These are phyloP conservation scores for Coniophora puteana DNA, from an alignment of 1,284 basidiomycete genomes.

Conservation along the genomic window DNA sequence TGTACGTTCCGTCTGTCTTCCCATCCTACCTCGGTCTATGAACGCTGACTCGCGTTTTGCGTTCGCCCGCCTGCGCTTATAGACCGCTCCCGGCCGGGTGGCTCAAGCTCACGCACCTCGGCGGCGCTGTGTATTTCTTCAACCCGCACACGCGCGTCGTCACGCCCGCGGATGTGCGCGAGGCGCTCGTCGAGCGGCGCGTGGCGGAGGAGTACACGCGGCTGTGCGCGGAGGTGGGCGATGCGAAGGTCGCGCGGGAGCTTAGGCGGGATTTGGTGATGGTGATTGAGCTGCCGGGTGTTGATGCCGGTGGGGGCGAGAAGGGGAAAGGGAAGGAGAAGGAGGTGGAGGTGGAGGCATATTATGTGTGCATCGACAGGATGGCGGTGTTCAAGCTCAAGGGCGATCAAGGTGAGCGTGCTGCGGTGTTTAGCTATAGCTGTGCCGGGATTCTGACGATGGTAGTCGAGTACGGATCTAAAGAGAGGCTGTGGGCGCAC, in stretches of 20 bases:
- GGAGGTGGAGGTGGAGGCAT: neutral
- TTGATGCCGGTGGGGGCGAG: neutral
- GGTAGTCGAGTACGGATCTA: conserved; percentile 1
- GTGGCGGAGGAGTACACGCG: neutral
- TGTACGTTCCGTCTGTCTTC: no score
- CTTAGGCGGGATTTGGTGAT: neutral
- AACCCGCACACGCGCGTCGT: neutral
- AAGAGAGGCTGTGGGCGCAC: conserved; percentile 16
- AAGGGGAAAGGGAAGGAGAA: no score
- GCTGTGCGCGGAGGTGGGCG: neutral
- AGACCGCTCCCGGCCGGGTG: neutral
- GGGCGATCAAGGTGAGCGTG: neutral
- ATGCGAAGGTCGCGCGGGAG: neutral
- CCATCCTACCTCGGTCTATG: no score
- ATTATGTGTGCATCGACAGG: neutral
- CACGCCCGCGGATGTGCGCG: conserved; percentile 1
- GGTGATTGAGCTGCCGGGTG: neutral
- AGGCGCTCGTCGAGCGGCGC: neutral
- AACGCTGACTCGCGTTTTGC: neutral
- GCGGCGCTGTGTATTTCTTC: conserved; percentile 2
- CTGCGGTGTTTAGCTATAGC: neutral
- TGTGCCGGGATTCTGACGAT: neutral
- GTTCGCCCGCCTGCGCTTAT: neutral
- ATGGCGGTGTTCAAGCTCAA: neutral
- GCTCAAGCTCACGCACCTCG: conserved; percentile 1